phyloP scores from a whole-genome alignment of 768 basidiomycete species.

The Xerocomellus amylosporus region DNA sequence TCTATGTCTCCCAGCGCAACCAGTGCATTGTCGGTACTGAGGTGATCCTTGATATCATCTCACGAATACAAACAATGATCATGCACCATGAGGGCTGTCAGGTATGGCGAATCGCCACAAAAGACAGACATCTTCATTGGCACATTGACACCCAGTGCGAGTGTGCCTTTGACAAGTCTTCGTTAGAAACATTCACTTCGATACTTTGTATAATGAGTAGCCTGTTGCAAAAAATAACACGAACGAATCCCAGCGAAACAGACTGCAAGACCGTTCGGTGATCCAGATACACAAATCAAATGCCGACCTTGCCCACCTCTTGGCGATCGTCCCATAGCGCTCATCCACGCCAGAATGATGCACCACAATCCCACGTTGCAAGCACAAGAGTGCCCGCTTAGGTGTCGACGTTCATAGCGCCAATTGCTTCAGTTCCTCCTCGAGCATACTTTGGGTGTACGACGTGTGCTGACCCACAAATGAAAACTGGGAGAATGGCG shows the following conservation, averaged over 20 bases:
- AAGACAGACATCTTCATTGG: constrained; percentile 67
- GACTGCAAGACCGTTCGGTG: constrained; percentile 4
- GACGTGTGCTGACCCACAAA: constrained; percentile 47
- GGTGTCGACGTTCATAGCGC: constrained; percentile 32
- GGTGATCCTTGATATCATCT: not conserved
- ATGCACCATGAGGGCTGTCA: constrained; percentile 59
- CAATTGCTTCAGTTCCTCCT: constrained; percentile 45
- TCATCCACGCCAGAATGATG: constrained; percentile 72
- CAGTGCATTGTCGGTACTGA: constrained; percentile 71
- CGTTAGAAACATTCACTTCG: not conserved
- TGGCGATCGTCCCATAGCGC: constrained; percentile 53
- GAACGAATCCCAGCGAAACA: constrained; percentile 64
- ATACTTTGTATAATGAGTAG: constrained; percentile 13
- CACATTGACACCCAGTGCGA: constrained; percentile 74
- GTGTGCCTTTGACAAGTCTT: constrained; percentile 44
- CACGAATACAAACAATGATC: not conserved
- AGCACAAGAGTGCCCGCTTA: constrained; percentile 44
- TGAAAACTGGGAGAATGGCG: constrained; percentile 60
- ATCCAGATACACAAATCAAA: not conserved
- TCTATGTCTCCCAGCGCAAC: constrained; percentile 70
- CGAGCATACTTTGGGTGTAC: constrained; percentile 48
- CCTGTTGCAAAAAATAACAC: constrained; percentile 67
- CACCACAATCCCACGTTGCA: constrained; percentile 61
- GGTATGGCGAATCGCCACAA: constrained; percentile 56
- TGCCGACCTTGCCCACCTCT: constrained; percentile 42